Base-by-base conservation (phyloP, 2,329 filamentous ascomycete genomes). In the Hirsutella rhossiliensis region DNA sequence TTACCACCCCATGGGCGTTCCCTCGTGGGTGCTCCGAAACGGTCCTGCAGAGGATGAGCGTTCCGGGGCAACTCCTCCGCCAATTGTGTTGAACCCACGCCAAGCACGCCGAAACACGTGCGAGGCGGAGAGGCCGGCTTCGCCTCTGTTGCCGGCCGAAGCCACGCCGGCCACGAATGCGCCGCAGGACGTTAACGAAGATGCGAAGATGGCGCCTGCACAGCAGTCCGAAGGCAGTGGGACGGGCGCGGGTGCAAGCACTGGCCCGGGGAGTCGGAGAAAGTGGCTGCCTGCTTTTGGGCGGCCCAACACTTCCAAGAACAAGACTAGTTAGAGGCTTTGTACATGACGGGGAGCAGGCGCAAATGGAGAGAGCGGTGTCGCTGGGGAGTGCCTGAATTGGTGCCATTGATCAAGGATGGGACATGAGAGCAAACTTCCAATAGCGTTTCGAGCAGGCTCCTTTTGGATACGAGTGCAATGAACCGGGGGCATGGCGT, bases 31-130 rank as follows among this genome's bases (percentile, higher is more conserved):
- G 7, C 61, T 57, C 43, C 58, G 65, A 15, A 57, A 51, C 13
- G 57, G 61, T 3, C 46, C 57, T 0, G 45, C 51, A 0, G 67
- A 68, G 1, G 68, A 72, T 4, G 69, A 73, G 11, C 56, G 65
- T 4, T 56, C 62, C 2, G 68, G 74, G 28, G 70, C 72, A 0
- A 78, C 75, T 8, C 75, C 75, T 3, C 75, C 75, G 5, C 75
- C 75, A 2, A 78, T 78, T 42, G 58, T 70, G 62, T 64, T 73
- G 15, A 72, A 68, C 42, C 60, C 56, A 19, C 61, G 62, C 5
- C 58, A 62, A 5, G 48, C 46, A 20, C 54, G 61, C 19, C 50
- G 57, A 7, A 48, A 53, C 41, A 58, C 60, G 4, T 41, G 50
- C 1, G 57, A 57, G 17, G 46, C 47, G n/a, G 52, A 55, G 18